Percentiles rank a stretch among this genome's conserved stretches.
These are phyloP conservation scores for Penicillium sp. DNA, from an alignment of 2,329 filamentous ascomycete genomes.

Conservation along the genomic window DNA sequence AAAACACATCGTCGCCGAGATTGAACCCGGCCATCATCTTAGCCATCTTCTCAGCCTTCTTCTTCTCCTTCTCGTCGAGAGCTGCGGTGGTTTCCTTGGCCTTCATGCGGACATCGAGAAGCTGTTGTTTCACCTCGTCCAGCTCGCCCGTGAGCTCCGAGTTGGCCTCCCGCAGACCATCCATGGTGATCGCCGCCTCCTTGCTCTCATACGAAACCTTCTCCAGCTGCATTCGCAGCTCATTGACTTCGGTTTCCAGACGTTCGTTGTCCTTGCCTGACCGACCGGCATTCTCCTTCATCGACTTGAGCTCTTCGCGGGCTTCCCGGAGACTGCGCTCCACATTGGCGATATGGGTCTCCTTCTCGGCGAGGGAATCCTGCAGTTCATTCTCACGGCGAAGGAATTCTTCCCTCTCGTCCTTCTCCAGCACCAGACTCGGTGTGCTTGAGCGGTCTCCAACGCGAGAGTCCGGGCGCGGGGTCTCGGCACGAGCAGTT, in stretches of 20 bases:
- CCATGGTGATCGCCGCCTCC: conserved; percentile 96
- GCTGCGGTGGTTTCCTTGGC: conserved; percentile 88
- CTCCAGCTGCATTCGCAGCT: conserved; percentile 94
- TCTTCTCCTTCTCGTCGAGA: conserved; percentile 94
- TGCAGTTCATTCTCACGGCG: conserved; percentile 94
- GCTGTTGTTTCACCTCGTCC: conserved; percentile 92
- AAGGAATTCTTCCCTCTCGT: conserved; percentile 93
- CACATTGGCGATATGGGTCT: conserved; percentile 70
- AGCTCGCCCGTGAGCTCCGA: conserved; percentile 84
- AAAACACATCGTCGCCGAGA: conserved; percentile 86
- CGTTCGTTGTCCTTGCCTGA: conserved; percentile 87
- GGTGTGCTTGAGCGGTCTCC: conserved; percentile 84
- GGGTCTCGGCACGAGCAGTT: conserved; percentile 54
- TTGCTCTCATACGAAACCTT: conserved; percentile 94
- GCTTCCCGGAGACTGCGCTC: conserved; percentile 78
- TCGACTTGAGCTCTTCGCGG: conserved; percentile 76
- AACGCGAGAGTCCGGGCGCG: conserved; percentile 60
- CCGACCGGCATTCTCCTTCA: conserved; percentile 81
- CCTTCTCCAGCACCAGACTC: conserved; percentile 83
- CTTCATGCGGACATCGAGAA: conserved; percentile 93
- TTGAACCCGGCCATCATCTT: conserved; percentile 99
- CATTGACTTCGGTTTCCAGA: conserved; percentile 78
- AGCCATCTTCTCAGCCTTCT: conserved; percentile 98
- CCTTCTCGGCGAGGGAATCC: conserved; percentile 90
- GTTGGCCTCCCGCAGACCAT: conserved; percentile 93